phyloP scores from a whole-genome alignment of 345 rosid species.

The Arabis hirsuta region DNA sequence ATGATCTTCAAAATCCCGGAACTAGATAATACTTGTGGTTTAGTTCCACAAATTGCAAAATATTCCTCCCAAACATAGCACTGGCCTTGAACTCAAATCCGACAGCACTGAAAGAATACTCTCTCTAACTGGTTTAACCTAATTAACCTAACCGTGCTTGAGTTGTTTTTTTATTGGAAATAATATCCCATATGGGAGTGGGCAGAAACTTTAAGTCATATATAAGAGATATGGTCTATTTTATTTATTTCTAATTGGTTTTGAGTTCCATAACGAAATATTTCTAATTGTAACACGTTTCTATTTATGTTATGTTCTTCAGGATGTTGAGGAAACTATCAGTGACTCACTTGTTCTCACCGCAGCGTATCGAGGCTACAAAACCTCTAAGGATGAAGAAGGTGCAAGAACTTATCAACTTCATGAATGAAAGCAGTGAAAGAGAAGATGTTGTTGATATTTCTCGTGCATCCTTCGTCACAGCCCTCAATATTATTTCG shows the following conservation, averaged over 20 bases:
- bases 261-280: no score
- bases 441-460: constrained; percentile 41
- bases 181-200: no score
- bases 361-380: constrained; percentile 34
- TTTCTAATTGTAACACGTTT: not conserved
- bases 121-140: not conserved
- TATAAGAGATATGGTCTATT: no score
- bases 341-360: constrained; percentile 33
- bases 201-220: no score
- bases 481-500: constrained; percentile 38
- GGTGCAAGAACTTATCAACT: constrained; percentile 36
- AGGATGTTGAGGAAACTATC: constrained; percentile 32
- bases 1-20: not conserved
- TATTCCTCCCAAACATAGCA: not conserved
- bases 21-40: not conserved
- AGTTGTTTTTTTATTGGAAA: not conserved
- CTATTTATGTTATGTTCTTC: not conserved
- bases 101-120: not conserved
- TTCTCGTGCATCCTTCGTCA: constrained; percentile 37
- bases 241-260: no score
- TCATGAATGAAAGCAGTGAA: constrained; percentile 25
- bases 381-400: constrained; percentile 34
- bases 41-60: not conserved
- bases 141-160: not conserved
- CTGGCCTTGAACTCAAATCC: not conserved